phyloP scores from a whole-genome alignment of 148 eudicot species.

The Arbutus unedo region DNA sequence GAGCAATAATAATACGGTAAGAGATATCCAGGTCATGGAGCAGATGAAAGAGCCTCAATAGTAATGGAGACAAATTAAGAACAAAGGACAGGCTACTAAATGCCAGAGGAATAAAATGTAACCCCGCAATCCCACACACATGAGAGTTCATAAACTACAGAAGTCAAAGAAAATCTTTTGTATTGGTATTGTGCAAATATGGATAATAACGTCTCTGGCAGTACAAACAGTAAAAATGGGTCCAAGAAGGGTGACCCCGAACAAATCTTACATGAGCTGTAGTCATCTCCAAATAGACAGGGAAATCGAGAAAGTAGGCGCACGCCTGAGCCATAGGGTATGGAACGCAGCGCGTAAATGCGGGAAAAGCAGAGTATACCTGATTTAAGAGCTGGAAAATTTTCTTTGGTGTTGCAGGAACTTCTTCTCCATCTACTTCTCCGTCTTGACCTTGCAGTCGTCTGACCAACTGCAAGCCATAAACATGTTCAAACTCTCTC shows the following conservation, averaged over 20 bases:
- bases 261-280: neutral
- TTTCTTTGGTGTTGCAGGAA: conserved; percentile 85
- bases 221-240: neutral
- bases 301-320: neutral
- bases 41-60: neutral
- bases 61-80: neutral
- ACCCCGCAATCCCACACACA: neutral
- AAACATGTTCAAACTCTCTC: neutral
- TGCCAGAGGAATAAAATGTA: neutral
- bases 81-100: neutral
- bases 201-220: neutral
- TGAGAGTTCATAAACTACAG: neutral
- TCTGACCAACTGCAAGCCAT: conserved; percentile 66
- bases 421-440: conserved; percentile 79
- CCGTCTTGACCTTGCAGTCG: conserved; percentile 82
- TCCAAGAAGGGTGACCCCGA: neutral
- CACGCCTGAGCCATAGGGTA: neutral
- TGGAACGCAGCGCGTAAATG: neutral
- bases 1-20: neutral
- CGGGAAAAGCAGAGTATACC: conserved; percentile 34
- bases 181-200: neutral
- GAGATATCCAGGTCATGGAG: conserved; percentile 4
- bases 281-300: neutral
- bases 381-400: conserved; percentile 82
- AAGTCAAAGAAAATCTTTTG: neutral